Base-by-base conservation (phyloP, 116 monocot species). In the Posidonia oceanica region DNA sequence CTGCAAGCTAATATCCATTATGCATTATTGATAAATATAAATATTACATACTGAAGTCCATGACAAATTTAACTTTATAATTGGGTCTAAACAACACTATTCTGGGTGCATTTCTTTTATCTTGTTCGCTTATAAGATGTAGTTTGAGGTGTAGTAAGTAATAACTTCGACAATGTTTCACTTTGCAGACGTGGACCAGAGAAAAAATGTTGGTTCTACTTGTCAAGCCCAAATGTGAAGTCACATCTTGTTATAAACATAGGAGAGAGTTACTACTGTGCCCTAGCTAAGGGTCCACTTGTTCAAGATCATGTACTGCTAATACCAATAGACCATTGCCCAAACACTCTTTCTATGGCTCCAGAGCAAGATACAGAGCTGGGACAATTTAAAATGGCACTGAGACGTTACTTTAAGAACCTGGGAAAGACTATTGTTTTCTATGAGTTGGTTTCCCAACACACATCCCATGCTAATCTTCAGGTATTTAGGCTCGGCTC, bases 171-270 rank as follows among this genome's bases (percentile, higher is more conserved):
- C 4, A 68, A 52, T 72, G 61, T 23, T 8, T 61, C 61, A 63
- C 48, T 54, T 69, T 37, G 53, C 63, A 84, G 84, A 71, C 80
- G 63, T 57, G 82, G 75, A 7, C 63, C 78, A 16, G 86, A 74
- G 79, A 87, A 67, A 72, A 87, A 36, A 29, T 97, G 97, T 74
- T 97, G 97, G 97, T 97, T 97, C 71, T 97, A 93, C 80, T 85
- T 97, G 78, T 97, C 97, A 74, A 90, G 84, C 63, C 87, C 92
- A 39, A 61, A 82, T 79, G 85, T 92, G 59, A 93, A 97, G 63
- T 87, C 87, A 23, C 92, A 97, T 79, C 87, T 97, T 73, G 69
- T 97, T 37, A 39, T 82, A 29, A 89, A 85, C 58, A 64, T 97
- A 5, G 90, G 88, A 65, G 89, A 93, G 80, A 82, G 59, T 75